Base-by-base conservation (phyloP, 768 basidiomycete species). In the Xerocomellus dryophilus region DNA sequence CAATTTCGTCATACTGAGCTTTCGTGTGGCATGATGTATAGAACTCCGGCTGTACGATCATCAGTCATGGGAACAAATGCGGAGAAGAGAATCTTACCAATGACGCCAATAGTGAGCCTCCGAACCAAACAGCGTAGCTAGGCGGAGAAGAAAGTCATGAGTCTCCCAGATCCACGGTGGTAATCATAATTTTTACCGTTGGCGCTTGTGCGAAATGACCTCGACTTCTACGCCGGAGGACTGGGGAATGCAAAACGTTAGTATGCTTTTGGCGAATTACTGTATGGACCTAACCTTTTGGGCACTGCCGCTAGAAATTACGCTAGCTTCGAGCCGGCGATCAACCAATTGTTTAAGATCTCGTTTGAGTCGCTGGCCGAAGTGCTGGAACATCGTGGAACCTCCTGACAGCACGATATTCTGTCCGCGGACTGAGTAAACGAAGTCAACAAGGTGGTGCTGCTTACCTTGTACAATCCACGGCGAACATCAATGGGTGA, bases 311-410 rank as follows among this genome's bases (percentile, higher is more conserved):
- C 89, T 90, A 6, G 84, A 80, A 29, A 80, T 64, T 20, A 82
- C 88, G 61, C 86, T 88, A 10, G 82, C 81, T 58, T 93, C 87
- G 57, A 99, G 80, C 55, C 97, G 78, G 56, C 86, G 86, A 71
- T 98, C 95, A 25, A 98, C 96, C 21, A 99, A 74, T 61, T 90
- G 89, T 76, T 93, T 97, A 41, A 99, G 74, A 66, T 99, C 96
- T 40, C 95, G 85, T 76, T 98, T 95, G 59, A 99, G 81, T 42
- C 97, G 85, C 68, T 93, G 86, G n/a, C 93, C 93, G 66, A 99
- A 98, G 76, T 98, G 88, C 62, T 96, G 92, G 80, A 98, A 98
- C 96, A 98, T 98, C 45, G 97, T 98, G 10, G 93, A 96, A 20
- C 97, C 97, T 52, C 97, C 97, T 0, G 91, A 94, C 2, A 98